Evolutionary conservation across 768 basidiomycete species (phyloP), one percentile per base, ranked within the genome.

Genomic region (Tylopilus vinaceipallidus): DNA sequence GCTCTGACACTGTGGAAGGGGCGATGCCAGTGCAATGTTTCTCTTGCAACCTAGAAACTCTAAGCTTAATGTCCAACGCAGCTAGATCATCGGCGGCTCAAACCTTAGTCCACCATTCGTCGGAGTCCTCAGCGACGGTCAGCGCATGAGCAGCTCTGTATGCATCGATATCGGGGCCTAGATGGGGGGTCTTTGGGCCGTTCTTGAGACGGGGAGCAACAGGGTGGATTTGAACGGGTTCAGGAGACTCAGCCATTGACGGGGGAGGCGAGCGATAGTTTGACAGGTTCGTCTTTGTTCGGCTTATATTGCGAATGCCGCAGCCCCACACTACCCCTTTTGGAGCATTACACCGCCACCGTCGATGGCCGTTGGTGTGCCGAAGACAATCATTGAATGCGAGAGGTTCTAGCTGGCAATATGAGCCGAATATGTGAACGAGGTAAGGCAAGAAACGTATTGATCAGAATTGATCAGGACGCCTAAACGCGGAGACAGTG

Each of bases 61-160:
- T 2, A 11, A 13, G 8, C 33, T 52, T 16, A 4, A 39, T 42
- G 4, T 2, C 22, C 27, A 20, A 46, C 29, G n/a, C 6, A 3
- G 22, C 39, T 23, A 14, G 44, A 45, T 26, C 1, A 40, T 12
- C 35, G 3, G 12, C 10, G 43, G 17, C 29, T 53, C 58, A n/a
- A 32, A 86, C 91, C 78, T 86, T 82, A 36, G 80, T 81, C 94
- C 94, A 98, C 89, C 90, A 98, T 53, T 76, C 74, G 61, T 98
- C 93, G 13, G 82, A 83, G 57, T 81, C 79, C 46, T 81, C 74
- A 20, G 91, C 94, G 26, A 95, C 62, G 12, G 91, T 90, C 66
- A 81, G 69, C 6, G 73, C 70, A 69, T 95, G 91, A 20, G 78
- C 78, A 7, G 67, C 64, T 52, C 70, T 73, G 72, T 95, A 95